Evolutionary conservation across 805 yeast species (phyloP).

Genomic region (Limtongozyma cylindracea): DNA sequence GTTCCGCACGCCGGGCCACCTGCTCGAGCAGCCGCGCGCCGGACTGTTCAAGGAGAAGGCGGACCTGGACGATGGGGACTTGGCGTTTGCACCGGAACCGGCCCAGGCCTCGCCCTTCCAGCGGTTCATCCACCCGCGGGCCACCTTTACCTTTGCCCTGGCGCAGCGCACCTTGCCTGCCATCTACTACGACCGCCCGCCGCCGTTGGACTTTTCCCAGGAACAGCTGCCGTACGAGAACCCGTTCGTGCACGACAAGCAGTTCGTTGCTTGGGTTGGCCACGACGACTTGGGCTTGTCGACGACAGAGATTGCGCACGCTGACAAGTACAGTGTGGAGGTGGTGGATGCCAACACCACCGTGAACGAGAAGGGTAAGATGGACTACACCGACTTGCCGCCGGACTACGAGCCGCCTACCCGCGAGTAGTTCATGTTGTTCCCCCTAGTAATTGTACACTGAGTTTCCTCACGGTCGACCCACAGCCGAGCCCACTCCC

Average conservation of each 20-base stretch:
- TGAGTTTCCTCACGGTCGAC: too few relatives aligned
- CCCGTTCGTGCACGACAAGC: conserved; percentile 28
- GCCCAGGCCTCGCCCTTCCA: too few relatives aligned
- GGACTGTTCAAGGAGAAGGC: not conserved
- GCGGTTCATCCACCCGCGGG: conserved; percentile 16
- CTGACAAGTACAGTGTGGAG: conserved; percentile 24
- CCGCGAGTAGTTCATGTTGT: conserved; percentile 8
- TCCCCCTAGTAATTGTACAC: not conserved
- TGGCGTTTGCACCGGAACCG: conserved; percentile 1
- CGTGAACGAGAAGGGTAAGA: conserved; percentile 29
- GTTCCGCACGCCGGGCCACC: conserved; percentile 5
- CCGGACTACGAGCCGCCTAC: conserved; percentile 36
- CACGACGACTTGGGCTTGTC: conserved; percentile 45
- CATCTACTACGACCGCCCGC: conserved; percentile 12
- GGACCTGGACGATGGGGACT: not conserved
- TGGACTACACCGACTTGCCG: conserved; percentile 34
- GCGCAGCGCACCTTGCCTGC: conserved; percentile 19
- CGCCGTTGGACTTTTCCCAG: conserved; percentile 15
- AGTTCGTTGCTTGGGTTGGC: conserved; percentile 48
- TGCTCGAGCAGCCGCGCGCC: not conserved
- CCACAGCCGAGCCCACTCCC: too few relatives aligned
- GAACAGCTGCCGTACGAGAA: conserved; percentile 20
- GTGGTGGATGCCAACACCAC: conserved; percentile 32
- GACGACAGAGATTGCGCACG: conserved; percentile 25
- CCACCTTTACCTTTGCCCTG: conserved; percentile 18